These are phyloP conservation scores for Beauveria medogensis DNA, from an alignment of 2,329 filamentous ascomycete species.

Conservation along the genomic window DNA sequence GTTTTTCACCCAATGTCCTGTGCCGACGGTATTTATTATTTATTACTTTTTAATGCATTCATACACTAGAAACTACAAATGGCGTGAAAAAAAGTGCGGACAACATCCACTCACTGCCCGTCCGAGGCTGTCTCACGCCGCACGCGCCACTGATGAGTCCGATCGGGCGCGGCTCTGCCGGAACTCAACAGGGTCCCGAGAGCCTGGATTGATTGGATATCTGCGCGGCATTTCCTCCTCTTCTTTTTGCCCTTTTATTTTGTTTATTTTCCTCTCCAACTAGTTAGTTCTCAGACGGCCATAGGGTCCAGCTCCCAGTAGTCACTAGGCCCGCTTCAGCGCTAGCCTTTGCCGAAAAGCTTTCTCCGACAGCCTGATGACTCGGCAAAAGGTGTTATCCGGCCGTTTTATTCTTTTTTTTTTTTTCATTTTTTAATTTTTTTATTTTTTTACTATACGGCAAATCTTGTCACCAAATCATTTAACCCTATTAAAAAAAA, in stretches of 20 bases:
- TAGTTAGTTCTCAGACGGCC: too few species aligned
- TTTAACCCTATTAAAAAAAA: too few species aligned
- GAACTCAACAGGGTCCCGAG: neutral
- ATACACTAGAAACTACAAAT: too few species aligned
- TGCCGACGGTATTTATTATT: too few species aligned
- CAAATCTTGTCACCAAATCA: too few species aligned
- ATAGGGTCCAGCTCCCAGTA: too few species aligned
- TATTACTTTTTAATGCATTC: too few species aligned
- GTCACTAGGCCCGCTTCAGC: neutral
- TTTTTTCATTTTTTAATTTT: too few species aligned
- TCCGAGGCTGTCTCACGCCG: neutral
- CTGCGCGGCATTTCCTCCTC: neutral
- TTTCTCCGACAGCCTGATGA: neutral
- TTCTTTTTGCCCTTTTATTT: neutral
- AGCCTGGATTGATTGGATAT: neutral
- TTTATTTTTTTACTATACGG: too few species aligned
- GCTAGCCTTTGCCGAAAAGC: neutral
- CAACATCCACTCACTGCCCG: neutral
- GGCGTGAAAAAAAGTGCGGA: neutral
- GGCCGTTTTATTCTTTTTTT: too few species aligned
- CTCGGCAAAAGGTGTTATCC: neutral
- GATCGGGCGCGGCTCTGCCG: constrained; percentile 10
- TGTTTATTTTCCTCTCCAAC: neutral
- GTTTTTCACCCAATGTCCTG: too few species aligned
- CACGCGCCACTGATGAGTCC: neutral